Base-by-base conservation (phyloP, 208 protist genomes). In the Leishmania amazonensis region DNA sequence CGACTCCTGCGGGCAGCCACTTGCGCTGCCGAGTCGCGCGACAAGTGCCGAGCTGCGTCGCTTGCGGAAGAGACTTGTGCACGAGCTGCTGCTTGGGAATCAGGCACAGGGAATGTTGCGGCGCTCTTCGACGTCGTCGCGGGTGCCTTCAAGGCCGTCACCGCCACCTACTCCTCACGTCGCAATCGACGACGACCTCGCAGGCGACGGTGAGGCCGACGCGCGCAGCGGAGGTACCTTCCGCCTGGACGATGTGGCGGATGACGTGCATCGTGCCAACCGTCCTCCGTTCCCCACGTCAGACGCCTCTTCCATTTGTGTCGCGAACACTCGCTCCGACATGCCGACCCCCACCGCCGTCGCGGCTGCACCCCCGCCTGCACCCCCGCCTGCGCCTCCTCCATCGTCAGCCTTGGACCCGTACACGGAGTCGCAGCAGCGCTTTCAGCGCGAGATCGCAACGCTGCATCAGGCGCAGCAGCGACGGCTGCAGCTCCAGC, bases 11-110 rank as follows among this genome's bases (percentile, higher is more conserved):
- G 74, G 74, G 35, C 49, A 40, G 31, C 24, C 74, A 24, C n/a
- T 47, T 51, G 8, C 57, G 53, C 24, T 40, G 31, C 47, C 21
- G 35, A 58, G 21, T 31, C 4, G 53, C 1, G 15, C 47, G 35
- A 78, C 47, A 1, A 9, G 15, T 8, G 38, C 74, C 6, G 74
- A 17, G 35, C 74, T 78, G 74, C 74, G 40, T 31, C 35, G 74
- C 49, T 65, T 78, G n/a, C 74, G 74, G 57, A 42, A 78, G 49
- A 53, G 74, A 31, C 57, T 78, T 2, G 74, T 49, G 74, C 49
- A 58, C 1, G 74, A 78, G 21, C 53, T 65, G 21, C 40, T 58
- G 17, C 65, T 42, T 45, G 65, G 65, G 17, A 11, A 47, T 15
- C 5, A 35, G 65, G 17, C 65, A 71, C 35, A 15, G 38, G 6